phyloP scores from a whole-genome alignment of 1,284 basidiomycete species.

The Cutaneotrichosporon daszewskae region DNA sequence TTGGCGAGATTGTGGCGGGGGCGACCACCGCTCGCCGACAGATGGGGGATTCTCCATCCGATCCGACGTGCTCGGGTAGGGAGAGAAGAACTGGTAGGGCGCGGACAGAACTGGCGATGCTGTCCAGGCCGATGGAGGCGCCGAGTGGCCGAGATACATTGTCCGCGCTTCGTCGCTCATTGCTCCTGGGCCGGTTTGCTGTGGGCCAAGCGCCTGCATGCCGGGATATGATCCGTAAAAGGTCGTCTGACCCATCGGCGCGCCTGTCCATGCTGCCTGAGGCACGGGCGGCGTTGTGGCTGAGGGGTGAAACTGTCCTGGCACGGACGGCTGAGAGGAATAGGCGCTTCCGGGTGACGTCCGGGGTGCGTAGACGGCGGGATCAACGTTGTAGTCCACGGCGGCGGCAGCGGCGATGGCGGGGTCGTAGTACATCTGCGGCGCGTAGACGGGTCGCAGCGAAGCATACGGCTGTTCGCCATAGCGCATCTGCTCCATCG shows the following conservation, averaged over 20 bases:
- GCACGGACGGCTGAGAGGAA: conserved; percentile 1
- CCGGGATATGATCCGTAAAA: conserved; percentile 11
- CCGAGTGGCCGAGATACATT: conserved; percentile 10
- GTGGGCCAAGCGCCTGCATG: conserved; percentile 4
- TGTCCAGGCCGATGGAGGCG: conserved; percentile 10
- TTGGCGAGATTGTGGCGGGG: not conserved
- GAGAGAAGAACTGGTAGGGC: conserved; percentile 15
- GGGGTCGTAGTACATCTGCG: conserved; percentile 16
- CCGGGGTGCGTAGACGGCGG: conserved; percentile 2
- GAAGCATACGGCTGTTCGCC: conserved; percentile 4
- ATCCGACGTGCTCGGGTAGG: conserved; percentile 7
- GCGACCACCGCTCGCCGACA: conserved; percentile 11
- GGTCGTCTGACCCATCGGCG: conserved; percentile 3
- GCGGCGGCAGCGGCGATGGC: conserved; percentile 6
- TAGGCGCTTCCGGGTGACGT: conserved; percentile 7
- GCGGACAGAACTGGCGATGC: conserved; percentile 13
- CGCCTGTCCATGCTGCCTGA: conserved; percentile 8
- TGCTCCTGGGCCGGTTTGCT: conserved; percentile 2
- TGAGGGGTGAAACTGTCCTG: conserved; percentile 9
- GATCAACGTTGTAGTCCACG: conserved; percentile 4
- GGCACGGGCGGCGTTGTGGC: conserved; percentile 10
- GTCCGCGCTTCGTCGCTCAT: conserved; percentile 7
- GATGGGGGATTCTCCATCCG: conserved; percentile 11
- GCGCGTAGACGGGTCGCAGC: conserved; percentile 11
- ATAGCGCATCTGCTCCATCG: conserved; percentile 15